phyloP scores from a whole-genome alignment of 140 eudicot genomes.

The Cichorium intybus region DNA sequence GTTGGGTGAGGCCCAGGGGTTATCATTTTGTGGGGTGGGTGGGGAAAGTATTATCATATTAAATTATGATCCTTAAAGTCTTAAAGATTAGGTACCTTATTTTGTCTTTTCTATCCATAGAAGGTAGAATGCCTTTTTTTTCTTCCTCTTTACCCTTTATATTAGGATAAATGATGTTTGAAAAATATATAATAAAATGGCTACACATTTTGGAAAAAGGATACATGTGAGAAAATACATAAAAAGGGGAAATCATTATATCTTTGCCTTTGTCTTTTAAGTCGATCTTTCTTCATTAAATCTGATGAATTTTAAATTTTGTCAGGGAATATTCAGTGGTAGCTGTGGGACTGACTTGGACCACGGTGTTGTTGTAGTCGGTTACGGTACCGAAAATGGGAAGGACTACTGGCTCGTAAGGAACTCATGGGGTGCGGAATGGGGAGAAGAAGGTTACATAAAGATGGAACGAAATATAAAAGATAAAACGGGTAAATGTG shows the following conservation, averaged over 20 bases:
- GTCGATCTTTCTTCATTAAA: neutral
- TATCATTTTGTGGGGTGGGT: constrained; percentile 3
- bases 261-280: no score
- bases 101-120: no score
- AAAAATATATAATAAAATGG: no score
- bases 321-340: constrained; percentile 69
- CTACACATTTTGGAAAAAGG: no score
- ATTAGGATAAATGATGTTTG: no score
- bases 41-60: neutral
- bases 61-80: neutral
- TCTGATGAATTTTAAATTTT: neutral
- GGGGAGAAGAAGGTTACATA: constrained; percentile 79
- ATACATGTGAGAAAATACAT: no score
- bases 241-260: no score
- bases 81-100: neutral
- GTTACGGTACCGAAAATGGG: constrained; percentile 63
- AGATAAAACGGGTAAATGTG: constrained; percentile 48
- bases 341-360: constrained; percentile 59
- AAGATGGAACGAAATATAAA: constrained; percentile 57
- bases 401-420: constrained; percentile 74
- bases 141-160: no score
- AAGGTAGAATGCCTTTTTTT: no score
- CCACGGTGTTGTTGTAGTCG: constrained; percentile 76
- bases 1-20: neutral
- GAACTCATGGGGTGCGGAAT: constrained; percentile 71